Evolutionary conservation across 1,139 yeast genomes (phyloP).

Genomic region (Kazachstania sp.): DNA sequence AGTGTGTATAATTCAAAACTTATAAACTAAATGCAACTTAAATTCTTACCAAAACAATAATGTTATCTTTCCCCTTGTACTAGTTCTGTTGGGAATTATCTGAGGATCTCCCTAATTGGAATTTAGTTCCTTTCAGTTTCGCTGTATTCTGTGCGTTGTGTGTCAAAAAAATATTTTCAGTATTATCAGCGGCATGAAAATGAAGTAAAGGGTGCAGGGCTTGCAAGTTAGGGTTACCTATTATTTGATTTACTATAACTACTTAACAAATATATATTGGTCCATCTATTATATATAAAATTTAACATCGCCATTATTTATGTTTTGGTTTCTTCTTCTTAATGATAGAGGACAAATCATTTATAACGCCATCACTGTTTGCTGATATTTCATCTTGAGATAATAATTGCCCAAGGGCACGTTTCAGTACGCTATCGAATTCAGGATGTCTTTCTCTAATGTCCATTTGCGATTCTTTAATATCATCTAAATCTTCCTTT

Average conservation of each 20-base stretch:
- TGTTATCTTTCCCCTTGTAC: too few relatives aligned
- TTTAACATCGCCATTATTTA: not conserved
- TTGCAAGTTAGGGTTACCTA: too few relatives aligned
- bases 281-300: not conserved
- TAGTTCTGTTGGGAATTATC: too few relatives aligned
- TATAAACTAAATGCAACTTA: too few relatives aligned
- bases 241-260: not conserved
- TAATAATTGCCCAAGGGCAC: conserved; percentile 10
- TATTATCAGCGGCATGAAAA: too few relatives aligned
- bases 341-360: conserved; percentile 50
- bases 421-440: conserved; percentile 10
- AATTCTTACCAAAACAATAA: too few relatives aligned
- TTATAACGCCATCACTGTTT: conserved; percentile 29
- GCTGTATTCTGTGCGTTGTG: too few relatives aligned
- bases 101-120: too few relatives aligned
- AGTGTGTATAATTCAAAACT: too few relatives aligned
- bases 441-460: conserved; percentile 10
- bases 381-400: conserved; percentile 5
- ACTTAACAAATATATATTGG: not conserved
- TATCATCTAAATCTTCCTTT: conserved; percentile 39
- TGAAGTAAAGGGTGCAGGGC: too few relatives aligned
- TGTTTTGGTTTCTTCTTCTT: conserved; percentile 40
- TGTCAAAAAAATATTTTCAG: too few relatives aligned
- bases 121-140: too few relatives aligned
- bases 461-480: conserved; percentile 36